phyloP scores from a whole-genome alignment of 2,329 filamentous ascomycete genomes.

The Penicillium freii region DNA sequence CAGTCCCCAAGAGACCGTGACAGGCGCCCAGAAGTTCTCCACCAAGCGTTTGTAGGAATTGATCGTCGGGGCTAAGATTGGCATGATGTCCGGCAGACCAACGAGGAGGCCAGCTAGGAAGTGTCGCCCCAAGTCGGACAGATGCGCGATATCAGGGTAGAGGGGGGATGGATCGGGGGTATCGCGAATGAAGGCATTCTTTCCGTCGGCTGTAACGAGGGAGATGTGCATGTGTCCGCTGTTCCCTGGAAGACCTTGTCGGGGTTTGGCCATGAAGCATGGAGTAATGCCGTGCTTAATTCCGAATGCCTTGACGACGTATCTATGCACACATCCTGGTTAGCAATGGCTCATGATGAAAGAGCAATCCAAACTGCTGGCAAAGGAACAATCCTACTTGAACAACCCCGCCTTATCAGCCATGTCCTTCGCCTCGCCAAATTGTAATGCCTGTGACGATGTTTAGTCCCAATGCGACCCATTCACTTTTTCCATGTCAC shows the following conservation, averaged over 20 bases:
- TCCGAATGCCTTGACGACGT: slow-evolving; percentile 84
- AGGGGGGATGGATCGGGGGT: slow-evolving; percentile 67
- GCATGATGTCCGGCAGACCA: slow-evolving; percentile 93
- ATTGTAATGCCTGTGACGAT: slow-evolving; percentile 66
- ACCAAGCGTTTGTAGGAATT: slow-evolving; percentile 98
- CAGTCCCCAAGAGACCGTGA: slow-evolving; percentile 94
- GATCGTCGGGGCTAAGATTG: slow-evolving; percentile 85
- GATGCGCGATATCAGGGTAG: slow-evolving; percentile 71
- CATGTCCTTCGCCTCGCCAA: slow-evolving; percentile 82
- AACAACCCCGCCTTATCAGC: slow-evolving; percentile 89
- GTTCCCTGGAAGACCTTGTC: slow-evolving; percentile 86
- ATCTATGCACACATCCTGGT: slow-evolving; percentile 44
- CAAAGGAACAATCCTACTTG: slow-evolving; percentile 57
- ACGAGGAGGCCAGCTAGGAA: slow-evolving; percentile 89
- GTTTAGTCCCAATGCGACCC: slow-evolving; percentile 19
- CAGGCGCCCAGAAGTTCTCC: slow-evolving; percentile 98
- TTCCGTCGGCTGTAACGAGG: slow-evolving; percentile 72
- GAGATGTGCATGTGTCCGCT: slow-evolving; percentile 96
- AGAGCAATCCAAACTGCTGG: not conserved
- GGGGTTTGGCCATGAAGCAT: slow-evolving; percentile 98
- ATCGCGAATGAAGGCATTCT: slow-evolving; percentile 79
- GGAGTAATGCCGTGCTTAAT: slow-evolving; percentile 88
- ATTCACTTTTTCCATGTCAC: slow-evolving; percentile 20
- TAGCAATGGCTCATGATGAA: slow-evolving; percentile 1
- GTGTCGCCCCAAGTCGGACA: slow-evolving; percentile 86